A percentile compares a stretch with the other conserved stretches of the same genome.
These are phyloP conservation scores for Blastocystis sp. DNA, from an alignment of 352 stramenopile genomes.

Conservation along the genomic window DNA sequence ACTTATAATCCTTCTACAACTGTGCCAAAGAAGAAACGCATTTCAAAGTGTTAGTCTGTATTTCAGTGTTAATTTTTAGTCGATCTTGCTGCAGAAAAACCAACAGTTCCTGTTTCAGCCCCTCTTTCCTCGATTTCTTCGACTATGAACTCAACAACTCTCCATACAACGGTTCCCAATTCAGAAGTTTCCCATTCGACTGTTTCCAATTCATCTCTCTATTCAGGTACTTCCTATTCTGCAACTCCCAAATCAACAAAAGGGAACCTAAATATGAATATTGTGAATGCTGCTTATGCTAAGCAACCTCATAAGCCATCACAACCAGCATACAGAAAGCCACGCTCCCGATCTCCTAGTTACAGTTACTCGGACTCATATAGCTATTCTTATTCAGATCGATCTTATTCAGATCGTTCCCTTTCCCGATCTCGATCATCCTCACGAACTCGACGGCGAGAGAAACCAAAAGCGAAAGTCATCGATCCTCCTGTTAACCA, in stretches of 20 bases:
- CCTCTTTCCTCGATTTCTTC: not conserved
- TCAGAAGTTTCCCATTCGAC: not conserved
- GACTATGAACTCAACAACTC: not conserved
- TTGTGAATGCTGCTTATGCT: not conserved
- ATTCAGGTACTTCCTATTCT: not conserved
- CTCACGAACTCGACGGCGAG: not conserved
- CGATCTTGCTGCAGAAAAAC: not conserved
- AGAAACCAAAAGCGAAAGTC: not conserved
- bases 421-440: not conserved
- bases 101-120: not conserved
- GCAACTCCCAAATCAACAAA: not conserved
- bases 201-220: not conserved
- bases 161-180: not conserved
- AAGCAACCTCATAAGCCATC: not conserved
- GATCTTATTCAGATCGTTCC: not conserved
- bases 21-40: not conserved
- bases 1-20: slow-evolving; percentile 16
- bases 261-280: slow-evolving; percentile 31
- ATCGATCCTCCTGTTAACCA: not conserved
- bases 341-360: not conserved
- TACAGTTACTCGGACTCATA: not conserved
- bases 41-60: not conserved
- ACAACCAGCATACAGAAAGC: not conserved
- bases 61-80: not conserved
- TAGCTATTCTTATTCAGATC: slow-evolving; percentile 5